Evolutionary conservation across 192 early-diverging fungal species (phyloP).

Genomic region (Kickxella alabastrina): DNA sequence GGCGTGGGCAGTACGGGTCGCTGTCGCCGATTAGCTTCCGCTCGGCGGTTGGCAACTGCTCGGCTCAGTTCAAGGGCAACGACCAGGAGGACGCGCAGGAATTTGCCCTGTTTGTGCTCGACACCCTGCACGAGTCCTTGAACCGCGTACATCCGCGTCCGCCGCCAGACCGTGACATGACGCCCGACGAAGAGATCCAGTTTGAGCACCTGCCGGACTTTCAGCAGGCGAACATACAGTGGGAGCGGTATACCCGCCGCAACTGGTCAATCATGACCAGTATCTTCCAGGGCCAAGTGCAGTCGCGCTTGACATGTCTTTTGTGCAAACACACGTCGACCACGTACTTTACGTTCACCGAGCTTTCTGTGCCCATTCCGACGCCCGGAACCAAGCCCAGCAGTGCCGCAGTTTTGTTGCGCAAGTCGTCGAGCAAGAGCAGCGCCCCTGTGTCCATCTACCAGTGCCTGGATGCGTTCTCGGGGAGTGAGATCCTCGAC

Average conservation of each 20-base stretch:
- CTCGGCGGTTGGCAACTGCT: conserved; percentile 66
- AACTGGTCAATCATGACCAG: conserved; percentile 85
- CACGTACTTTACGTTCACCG: conserved; percentile 90
- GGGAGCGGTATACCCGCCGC: conserved; percentile 66
- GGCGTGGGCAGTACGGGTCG: conserved; percentile 71
- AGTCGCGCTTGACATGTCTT: conserved; percentile 44
- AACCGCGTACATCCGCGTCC: conserved; percentile 60
- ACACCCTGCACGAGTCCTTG: conserved; percentile 88
- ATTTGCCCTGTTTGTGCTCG: conserved; percentile 86
- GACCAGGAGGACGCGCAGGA: conserved; percentile 98
- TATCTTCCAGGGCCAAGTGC: conserved; percentile 76
- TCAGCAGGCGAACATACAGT: conserved; percentile 59
- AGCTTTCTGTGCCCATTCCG: conserved; percentile 87
- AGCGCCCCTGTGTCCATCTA: conserved; percentile 50
- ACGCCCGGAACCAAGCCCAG: conserved; percentile 30
- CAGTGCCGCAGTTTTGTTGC: conserved; percentile 8
- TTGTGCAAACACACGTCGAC: conserved; percentile 41
- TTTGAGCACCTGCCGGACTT: conserved; percentile 68
- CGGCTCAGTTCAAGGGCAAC: conserved; percentile 77
- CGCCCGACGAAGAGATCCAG: conserved; percentile 50
- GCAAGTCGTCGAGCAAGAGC: conserved; percentile 7
- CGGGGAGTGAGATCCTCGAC: conserved; percentile 80
- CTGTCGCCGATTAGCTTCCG: conserved; percentile 80
- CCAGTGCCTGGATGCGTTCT: conserved; percentile 83
- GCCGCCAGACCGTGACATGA: conserved; percentile 42